Evolutionary conservation across 805 yeast species (phyloP).

Genomic region (Yamadazyma ubonensis): DNA sequence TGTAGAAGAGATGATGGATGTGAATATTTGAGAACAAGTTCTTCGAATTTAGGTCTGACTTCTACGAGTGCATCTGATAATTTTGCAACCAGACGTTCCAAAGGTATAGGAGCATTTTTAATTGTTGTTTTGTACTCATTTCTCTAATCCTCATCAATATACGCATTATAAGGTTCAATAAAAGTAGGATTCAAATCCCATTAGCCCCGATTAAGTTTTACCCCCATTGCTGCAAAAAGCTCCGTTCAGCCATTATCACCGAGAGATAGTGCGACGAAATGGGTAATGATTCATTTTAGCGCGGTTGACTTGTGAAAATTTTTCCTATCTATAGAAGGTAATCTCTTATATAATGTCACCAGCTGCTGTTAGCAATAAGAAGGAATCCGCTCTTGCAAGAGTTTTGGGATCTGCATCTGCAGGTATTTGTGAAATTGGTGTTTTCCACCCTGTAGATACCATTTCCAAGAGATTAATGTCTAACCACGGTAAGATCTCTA

Average conservation of each 20-base stretch:
- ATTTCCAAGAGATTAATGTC: conserved; percentile 94
- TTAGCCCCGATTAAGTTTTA: too few relatives aligned
- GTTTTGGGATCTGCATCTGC: conserved; percentile 98
- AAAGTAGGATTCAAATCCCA: too few relatives aligned
- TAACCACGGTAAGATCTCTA: conserved; percentile 67
- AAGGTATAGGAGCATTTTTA: background rate
- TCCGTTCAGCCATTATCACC: conserved; percentile 2
- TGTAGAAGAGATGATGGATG: conserved; percentile 1
- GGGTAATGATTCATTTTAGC: conserved; percentile 10
- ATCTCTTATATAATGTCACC: conserved; percentile 31
- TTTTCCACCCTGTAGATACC: conserved; percentile 98
- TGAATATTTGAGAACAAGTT: conserved; percentile 1
- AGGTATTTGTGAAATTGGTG: conserved; percentile 93
- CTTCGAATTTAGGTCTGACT: background rate
- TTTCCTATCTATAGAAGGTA: conserved; percentile 6
- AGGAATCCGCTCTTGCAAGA: conserved; percentile 86
- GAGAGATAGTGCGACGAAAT: background rate
- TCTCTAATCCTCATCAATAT: background rate
- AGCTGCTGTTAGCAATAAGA: conserved; percentile 45
- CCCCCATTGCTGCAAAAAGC: background rate
- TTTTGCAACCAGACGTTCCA: conserved; percentile 1
- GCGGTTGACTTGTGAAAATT: conserved; percentile 14
- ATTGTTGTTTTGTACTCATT: background rate
- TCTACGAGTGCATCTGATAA: background rate
- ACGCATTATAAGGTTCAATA: too few relatives aligned